Conservation (phyloP, 306 rosid genomes). For the Glycyrrhiza uralensis region DNA sequence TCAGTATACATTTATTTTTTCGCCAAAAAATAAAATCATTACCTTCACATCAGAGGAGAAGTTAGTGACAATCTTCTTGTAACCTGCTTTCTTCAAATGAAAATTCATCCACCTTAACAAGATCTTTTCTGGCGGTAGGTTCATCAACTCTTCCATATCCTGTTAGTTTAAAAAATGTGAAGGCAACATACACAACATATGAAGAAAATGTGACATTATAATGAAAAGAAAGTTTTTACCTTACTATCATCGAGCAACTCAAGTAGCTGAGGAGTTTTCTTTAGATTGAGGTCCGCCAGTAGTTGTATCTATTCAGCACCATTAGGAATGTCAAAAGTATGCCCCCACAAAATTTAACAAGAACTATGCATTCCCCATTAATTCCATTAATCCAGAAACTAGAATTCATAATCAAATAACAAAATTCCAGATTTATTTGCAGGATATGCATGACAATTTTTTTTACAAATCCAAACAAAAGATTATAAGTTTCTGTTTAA, state of each 20-base stretch:
- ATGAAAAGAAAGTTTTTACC: slow-evolving; percentile 43
- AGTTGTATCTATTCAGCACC: slow-evolving; percentile 74
- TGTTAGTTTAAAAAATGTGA: slow-evolving; percentile 34
- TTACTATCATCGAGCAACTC: slow-evolving; percentile 88
- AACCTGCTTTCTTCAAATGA: slow-evolving; percentile 80
- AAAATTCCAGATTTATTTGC: background rate
- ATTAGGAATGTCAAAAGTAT: slow-evolving; percentile 23
- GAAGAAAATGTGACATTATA: background rate
- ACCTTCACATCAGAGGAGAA: slow-evolving; percentile 98
- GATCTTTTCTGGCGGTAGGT: slow-evolving; percentile 94
- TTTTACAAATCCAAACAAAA: background rate
- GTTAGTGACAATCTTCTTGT: slow-evolving; percentile 71
- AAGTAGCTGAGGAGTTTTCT: slow-evolving; percentile 93
- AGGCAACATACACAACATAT: slow-evolving; percentile 15
- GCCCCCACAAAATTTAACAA: background rate
- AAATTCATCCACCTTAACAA: slow-evolving; percentile 97
- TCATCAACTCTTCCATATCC: slow-evolving; percentile 98
- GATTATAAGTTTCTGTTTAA: background rate
- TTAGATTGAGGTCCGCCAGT: slow-evolving; percentile 90
- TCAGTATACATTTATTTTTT: background rate
- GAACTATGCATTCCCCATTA: background rate
- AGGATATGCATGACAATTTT: background rate
- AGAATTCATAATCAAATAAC: background rate
- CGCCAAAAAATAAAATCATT: background rate
- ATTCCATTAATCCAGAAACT: background rate